Percentiles rank a stretch among this genome's conserved stretches.
These are phyloP conservation scores for Arthrinium puccinioides DNA, from an alignment of 2,329 filamentous ascomycete species.

Conservation along the genomic window DNA sequence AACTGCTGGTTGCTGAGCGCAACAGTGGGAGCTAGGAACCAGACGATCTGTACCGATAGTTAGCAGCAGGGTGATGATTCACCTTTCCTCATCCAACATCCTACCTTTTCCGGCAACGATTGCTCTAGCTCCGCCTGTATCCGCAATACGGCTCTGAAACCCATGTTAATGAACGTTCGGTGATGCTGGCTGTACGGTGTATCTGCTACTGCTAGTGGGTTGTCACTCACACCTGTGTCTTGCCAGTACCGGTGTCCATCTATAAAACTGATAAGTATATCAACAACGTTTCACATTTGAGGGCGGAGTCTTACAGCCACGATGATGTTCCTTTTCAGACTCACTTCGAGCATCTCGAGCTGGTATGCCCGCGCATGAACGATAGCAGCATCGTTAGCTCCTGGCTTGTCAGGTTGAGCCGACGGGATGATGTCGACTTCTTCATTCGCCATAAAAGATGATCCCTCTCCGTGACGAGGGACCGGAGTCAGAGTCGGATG, in stretches of 20 bases:
- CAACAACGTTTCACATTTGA: no score
- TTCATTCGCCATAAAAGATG: no score
- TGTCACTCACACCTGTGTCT: slow-evolving; percentile 68
- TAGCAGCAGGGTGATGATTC: no score
- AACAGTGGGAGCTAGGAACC: slow-evolving; percentile 69
- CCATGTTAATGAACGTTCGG: no score
- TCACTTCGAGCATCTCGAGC: slow-evolving; percentile 67
- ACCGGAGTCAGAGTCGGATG: no score
- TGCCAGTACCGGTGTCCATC: slow-evolving; percentile 79
- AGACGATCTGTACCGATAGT: slow-evolving; percentile 51
- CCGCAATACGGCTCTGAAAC: slow-evolving; percentile 56
- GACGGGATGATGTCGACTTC: not conserved
- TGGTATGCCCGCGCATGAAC: slow-evolving; percentile 58
- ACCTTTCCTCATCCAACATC: no score
- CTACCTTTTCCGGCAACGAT: slow-evolving; percentile 45
- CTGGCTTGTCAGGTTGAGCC: slow-evolving; percentile 2
- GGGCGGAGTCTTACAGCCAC: slow-evolving; percentile 48
- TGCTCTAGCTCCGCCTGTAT: slow-evolving; percentile 58
- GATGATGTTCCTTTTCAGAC: slow-evolving; percentile 62
- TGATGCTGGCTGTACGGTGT: no score
- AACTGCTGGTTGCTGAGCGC: slow-evolving; percentile 61
- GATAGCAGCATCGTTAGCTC: slow-evolving; percentile 13
- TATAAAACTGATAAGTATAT: not conserved
- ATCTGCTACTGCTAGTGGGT: not conserved
- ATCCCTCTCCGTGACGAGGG: no score